Evolutionary conservation across 169 alveolate species (phyloP), one percentile per base, ranked within the genome.

Genomic region (Cryptosporidium tyzzeri): DNA sequence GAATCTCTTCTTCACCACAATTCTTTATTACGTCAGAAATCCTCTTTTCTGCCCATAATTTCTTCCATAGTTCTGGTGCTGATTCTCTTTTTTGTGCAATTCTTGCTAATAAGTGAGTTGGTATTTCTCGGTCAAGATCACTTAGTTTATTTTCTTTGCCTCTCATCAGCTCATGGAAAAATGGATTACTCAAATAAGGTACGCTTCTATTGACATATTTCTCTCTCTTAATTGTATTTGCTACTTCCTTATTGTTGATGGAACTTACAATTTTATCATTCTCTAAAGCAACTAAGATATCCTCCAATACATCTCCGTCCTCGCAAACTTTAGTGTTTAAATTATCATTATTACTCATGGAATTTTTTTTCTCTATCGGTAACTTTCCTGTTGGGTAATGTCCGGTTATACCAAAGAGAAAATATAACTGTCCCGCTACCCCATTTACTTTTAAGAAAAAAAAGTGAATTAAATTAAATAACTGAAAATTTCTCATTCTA

Each of bases 21-120:
- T 29, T 29, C 23, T 29, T 59, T 29, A 80, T 61, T 48, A 80
- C 75, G n/a, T 80, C 89, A 2, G 65, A 58, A 31, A 80, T 37
- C 29, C 55, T 44, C 12, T 58, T 80, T 26, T 65, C 75, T 6
- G 89, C 0, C 89, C 89, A 80, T 9, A 80, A 51, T 26, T 39
- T 80, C 70, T 59, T 80, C 89, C 89, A 80, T 21, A 80, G 26
- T 14, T 45, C 53, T n/a, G 89, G 89, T 44, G 89, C 89, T 9
- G 26, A 2, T 14, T 37, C 68, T 16, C 39, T n/a, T 33, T 80
- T 80, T 3, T 67, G 61, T 29, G 89, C 55, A 59, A 61, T 59
- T 62, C 70, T 80, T 29, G 69, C 73, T 35, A 80, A 80, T 33
- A 80, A 31, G 18, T 62, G 75, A 80, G 65, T 8, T 6, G 89